Evolutionary conservation across 495 filamentous ascomycete species (phyloP).

Genomic region (Alectoria sarmentosa): DNA sequence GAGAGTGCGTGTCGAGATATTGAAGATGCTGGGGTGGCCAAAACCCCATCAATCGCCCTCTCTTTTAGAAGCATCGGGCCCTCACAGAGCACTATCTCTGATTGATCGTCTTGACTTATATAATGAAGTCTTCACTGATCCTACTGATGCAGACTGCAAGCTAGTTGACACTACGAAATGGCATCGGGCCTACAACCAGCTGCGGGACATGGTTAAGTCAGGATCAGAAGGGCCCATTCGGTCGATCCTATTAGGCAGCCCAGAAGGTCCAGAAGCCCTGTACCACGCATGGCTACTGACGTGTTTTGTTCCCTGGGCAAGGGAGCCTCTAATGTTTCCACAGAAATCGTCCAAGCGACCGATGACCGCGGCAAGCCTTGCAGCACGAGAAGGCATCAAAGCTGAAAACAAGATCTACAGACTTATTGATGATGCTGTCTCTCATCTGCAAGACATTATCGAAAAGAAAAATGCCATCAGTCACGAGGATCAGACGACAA

Average conservation of each 20-base stretch:
- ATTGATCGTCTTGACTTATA: constrained; percentile 73
- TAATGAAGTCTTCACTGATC: constrained; percentile 70
- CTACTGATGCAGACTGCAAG: constrained; percentile 31
- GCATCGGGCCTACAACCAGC: constrained; percentile 44
- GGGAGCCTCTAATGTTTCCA: constrained; percentile 40
- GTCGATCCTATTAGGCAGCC: constrained; percentile 48
- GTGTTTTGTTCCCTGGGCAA: constrained; percentile 69
- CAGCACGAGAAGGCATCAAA: constrained; percentile 72
- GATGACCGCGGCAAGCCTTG: constrained; percentile 47
- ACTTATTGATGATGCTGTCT: constrained; percentile 56
- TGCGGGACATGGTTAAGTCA: constrained; percentile 22
- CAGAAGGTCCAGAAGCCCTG: constrained; percentile 29
- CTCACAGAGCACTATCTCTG: constrained; percentile 57
- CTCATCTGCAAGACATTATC: constrained; percentile 52
- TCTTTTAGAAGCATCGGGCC: constrained; percentile 52
- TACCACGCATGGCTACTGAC: constrained; percentile 72
- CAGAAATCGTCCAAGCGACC: constrained; percentile 37
- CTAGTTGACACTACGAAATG: constrained; percentile 35
- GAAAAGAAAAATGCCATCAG: constrained; percentile 46
- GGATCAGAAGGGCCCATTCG: constrained; percentile 34
- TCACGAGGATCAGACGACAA: constrained; percentile 28
- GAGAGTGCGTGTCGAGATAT: constrained; percentile 71
- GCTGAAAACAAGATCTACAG: constrained; percentile 63
- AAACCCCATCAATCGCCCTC: background rate
- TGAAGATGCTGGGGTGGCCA: constrained; percentile 76